Evolutionary conservation across 164 flowering plant genomes (phyloP), one percentile per base, ranked within the genome.

Genomic region (Tetrastigma voinierianum): DNA sequence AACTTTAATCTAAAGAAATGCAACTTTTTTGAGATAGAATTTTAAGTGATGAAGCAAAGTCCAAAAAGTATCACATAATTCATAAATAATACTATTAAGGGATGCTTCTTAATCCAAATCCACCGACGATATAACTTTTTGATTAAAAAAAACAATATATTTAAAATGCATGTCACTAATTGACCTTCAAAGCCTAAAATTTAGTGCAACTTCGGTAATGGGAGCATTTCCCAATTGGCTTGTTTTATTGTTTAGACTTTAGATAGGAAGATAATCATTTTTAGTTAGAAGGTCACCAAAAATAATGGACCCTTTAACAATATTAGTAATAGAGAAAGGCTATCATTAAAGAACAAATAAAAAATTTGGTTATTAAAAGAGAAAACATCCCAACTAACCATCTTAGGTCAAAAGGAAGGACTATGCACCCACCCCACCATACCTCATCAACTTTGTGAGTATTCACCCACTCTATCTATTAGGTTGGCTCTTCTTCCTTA

Each of bases 361-460:
- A 32, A 32, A 32, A 32, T 32, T 4, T 32, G 40, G 40, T 32
- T 32, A 32, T 32, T 3, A 7, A 43, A 44, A 10, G 24, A 44
- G 7, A 52, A 52, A 55, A 32, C 44, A 14, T 23, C 51, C 43
- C 4, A 66, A 21, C 49, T 25, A 21, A 61, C 51, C 43, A 58
- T 2, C 13, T 18, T 43, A 56, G 9, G 47, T 53, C 65, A 32
- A 65, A 60, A 46, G 47, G 62, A 60, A 46, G 47, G 62, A 52
- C 66, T 45, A 11, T 56, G 19, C 74, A 66, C 61, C 74, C 57
- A 70, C 68, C 9, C 51, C 63, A 47, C 48, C 54, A 46, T 47
- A 57, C 51, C 53, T 57, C 73, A 64, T 57, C 67, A 57, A 58
- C 67, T 44, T 59, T 20, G 18, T 58, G 40, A 7, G 40, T 32